Evolutionary conservation across 1,139 yeast species (phyloP).

Genomic region (Suhomyces atakaporum): DNA sequence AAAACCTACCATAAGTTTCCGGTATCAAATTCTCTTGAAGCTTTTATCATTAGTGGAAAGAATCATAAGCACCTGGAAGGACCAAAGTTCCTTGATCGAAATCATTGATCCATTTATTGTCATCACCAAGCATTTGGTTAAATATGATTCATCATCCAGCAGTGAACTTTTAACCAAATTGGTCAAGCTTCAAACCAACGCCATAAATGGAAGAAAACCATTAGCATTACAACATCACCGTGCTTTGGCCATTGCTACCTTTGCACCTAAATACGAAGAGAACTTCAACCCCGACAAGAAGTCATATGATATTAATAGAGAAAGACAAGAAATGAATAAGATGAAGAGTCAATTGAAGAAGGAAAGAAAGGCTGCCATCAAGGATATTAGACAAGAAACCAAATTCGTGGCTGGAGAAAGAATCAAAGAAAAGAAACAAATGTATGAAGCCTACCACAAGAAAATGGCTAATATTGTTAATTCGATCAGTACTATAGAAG

Average conservation of each 20-base stretch:
- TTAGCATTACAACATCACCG: constrained; percentile 84
- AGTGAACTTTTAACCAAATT: constrained; percentile 50
- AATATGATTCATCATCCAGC: constrained; percentile 30
- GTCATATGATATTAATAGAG: constrained; percentile 81
- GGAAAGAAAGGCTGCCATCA: constrained; percentile 84
- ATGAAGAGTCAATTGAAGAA: constrained; percentile 84
- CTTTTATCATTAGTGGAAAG: constrained; percentile 31
- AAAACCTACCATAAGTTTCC: constrained; percentile 19
- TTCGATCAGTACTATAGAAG: constrained; percentile 87
- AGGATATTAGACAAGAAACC: constrained; percentile 88
- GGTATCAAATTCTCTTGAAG: constrained; percentile 34
- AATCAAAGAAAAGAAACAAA: constrained; percentile 72
- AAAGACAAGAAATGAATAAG: constrained; percentile 80
- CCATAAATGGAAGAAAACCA: constrained; percentile 60
- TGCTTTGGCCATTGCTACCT: constrained; percentile 81
- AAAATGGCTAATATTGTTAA: constrained; percentile 88
- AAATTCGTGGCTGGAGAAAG: constrained; percentile 86
- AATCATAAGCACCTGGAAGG: constrained; percentile 57
- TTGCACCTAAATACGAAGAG: constrained; percentile 91
- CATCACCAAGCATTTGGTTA: constrained; percentile 40
- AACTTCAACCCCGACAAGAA: constrained; percentile 95
- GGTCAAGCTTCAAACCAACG: constrained; percentile 41
- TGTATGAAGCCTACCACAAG: constrained; percentile 78
- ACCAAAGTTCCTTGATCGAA: constrained; percentile 64
- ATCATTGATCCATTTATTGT: constrained; percentile 43